Evolutionary conservation across 2,329 filamentous ascomycete species (phyloP), one percentile per base, ranked within the genome.

Genomic region (Aspergillus eucalypticola): DNA sequence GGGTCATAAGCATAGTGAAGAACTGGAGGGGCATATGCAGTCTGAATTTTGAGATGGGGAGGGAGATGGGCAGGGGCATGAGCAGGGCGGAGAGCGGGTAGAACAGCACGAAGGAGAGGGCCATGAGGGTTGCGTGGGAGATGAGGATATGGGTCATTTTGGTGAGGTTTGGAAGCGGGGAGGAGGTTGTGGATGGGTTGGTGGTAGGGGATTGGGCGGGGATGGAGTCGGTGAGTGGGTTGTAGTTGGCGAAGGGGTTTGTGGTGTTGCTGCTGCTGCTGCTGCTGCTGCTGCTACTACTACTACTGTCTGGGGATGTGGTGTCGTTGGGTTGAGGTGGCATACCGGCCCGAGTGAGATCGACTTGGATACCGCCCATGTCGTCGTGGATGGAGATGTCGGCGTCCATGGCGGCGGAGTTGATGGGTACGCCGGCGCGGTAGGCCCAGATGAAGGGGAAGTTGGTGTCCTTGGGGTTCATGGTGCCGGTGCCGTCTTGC

Each of bases 1-100:
- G 77, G 57, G 76, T 80, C 35, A 84, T 61, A 8, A 79, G 54
- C 58, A 84, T 79, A 2, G 79, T 78, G 49, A 84, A 70, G 2
- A 80, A 56, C 65, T 87, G 84, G 44, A 65, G 54, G 11, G 50
- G 55, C 5, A 60, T 62, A 25, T 67, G 66, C 23, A 42, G 39
- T 3, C 3, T 8, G 8, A 57, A n/a, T 11, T 55, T 61, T 11
- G 62, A 21, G 8, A 66, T 61, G 2, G 19, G 15, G 39, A 54
- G 27, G 42, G 57, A 59, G 50, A 29, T 55, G 54, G 48, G 65
- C 56, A 57, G 38, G 52, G 53, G 29, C 25, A 46, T 38, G 64
- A 63, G 50, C 8, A 72, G 44, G 0, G 64, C 69, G 27, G 69
- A 68, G 3, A 62, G 48, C 10, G 70, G 70, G 56, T 71, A 69